These are phyloP conservation scores for Leptographium radiaticola DNA, from an alignment of 2,329 filamentous ascomycete species.

Conservation along the genomic window DNA sequence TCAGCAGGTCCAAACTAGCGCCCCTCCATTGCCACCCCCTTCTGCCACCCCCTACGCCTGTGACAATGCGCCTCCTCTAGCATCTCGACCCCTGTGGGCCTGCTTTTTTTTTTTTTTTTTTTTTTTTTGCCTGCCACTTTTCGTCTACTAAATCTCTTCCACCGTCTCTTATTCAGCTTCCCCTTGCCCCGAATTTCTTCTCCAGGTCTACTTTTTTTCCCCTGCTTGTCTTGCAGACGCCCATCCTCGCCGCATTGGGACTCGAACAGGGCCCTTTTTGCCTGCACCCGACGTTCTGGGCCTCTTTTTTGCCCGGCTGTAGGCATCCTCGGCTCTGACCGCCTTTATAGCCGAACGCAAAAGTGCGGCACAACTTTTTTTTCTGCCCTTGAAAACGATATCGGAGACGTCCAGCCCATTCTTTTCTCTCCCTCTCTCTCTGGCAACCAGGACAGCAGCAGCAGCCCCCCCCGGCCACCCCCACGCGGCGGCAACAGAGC, in stretches of 20 bases:
- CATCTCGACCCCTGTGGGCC: background rate
- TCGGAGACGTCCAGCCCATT: constrained; percentile 5
- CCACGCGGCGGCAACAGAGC: background rate
- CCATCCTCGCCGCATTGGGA: background rate
- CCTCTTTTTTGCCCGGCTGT: background rate
- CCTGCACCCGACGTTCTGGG: background rate
- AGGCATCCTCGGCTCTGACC: constrained; percentile 12
- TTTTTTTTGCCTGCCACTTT: background rate
- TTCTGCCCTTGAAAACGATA: constrained; percentile 8
- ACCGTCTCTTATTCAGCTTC: background rate
- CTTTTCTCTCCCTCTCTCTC: background rate
- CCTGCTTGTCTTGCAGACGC: background rate
- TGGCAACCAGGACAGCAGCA: background rate
- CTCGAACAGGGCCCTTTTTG: background rate
- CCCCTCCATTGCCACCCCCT: background rate
- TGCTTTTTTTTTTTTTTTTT: background rate
- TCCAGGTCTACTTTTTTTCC: constrained; percentile 1
- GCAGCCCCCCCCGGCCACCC: background rate
- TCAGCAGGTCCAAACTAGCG: background rate
- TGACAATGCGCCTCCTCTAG: background rate
- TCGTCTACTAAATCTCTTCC: background rate
- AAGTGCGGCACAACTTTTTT: constrained; percentile 4
- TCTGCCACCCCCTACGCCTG: background rate
- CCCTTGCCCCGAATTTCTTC: background rate
- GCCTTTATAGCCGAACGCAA: constrained; percentile 3